Evolutionary conservation across 768 basidiomycete species (phyloP).

Genomic region (Austroboletus eburneus): DNA sequence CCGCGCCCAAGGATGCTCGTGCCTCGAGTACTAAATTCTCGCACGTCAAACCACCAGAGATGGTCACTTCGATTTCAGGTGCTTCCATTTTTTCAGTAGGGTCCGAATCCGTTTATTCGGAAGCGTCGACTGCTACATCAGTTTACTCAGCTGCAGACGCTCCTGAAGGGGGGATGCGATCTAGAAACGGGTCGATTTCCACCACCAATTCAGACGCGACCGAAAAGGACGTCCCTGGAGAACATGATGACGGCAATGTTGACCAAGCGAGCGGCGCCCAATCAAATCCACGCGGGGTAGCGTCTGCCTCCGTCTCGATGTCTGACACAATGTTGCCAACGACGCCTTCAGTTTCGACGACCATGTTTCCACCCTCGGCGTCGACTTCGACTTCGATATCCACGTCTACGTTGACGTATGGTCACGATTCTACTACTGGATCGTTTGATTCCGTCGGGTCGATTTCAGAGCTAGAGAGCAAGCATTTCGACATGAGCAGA

Average conservation of each 20-base stretch:
- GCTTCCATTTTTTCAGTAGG: constrained; percentile 26
- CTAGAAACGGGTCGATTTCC: constrained; percentile 13
- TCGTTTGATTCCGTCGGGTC: constrained; percentile 20
- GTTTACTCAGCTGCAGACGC: constrained; percentile 12
- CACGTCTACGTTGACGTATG: constrained; percentile 9
- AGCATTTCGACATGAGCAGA: constrained; percentile 16
- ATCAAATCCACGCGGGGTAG: not conserved
- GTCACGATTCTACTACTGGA: constrained; percentile 5
- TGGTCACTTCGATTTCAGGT: constrained; percentile 24
- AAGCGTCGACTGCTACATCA: constrained; percentile 26
- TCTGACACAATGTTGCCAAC: constrained; percentile 1
- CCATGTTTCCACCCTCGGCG: constrained; percentile 6
- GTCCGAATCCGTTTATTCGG: constrained; percentile 26
- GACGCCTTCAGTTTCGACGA: not conserved
- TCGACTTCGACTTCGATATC: constrained; percentile 18
- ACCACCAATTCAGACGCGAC: constrained; percentile 13
- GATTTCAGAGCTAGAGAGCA: constrained; percentile 19
- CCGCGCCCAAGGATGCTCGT: not conserved
- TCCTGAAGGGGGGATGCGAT: constrained; percentile 1
- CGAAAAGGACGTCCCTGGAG: constrained; percentile 13
- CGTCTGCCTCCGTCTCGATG: constrained; percentile 1
- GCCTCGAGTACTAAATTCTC: constrained; percentile 1
- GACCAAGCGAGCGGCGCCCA: constrained; percentile 4
- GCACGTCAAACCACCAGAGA: constrained; percentile 18
- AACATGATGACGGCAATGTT: constrained; percentile 7